Conservation (phyloP, 2,329 filamentous ascomycete genomes). For the Xylariomycetidae sp. region DNA sequence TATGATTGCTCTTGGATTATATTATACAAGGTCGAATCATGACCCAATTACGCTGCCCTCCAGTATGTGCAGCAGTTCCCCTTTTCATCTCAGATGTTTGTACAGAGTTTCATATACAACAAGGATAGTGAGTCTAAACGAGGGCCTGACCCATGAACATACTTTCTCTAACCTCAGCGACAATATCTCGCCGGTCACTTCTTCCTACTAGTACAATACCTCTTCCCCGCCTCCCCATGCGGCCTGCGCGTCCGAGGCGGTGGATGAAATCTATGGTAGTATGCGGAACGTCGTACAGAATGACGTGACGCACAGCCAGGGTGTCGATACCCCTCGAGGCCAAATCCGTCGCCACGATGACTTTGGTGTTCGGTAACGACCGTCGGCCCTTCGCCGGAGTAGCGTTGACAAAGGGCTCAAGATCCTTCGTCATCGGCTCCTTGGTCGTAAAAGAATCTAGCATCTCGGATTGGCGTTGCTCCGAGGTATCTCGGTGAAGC, state of each 20-base stretch:
- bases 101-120: no score
- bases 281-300: slow-evolving; percentile 96
- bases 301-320: slow-evolving; percentile 81
- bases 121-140: no score
- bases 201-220: slow-evolving; percentile 89
- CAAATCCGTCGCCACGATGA: slow-evolving; percentile 90
- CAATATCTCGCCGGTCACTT: slow-evolving; percentile 83
- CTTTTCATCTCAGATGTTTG: no score
- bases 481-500: slow-evolving; percentile 77
- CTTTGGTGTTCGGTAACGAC: slow-evolving; percentile 71
- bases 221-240: slow-evolving; percentile 86
- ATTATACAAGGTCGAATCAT: no score
- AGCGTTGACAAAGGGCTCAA: slow-evolving; percentile 19
- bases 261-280: slow-evolving; percentile 98
- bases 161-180: slow-evolving; percentile 84
- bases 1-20: no score
- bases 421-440: slow-evolving; percentile 31
- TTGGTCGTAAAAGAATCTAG: slow-evolving; percentile 67
- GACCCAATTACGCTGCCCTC: no score
- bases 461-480: slow-evolving; percentile 72
- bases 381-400: slow-evolving; percentile 35
- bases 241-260: slow-evolving; percentile 81
- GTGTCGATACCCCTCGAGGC: slow-evolving; percentile 94
- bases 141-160: slow-evolving; percentile 80
- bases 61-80: no score